These are phyloP conservation scores for Urochloa ruziziensis DNA, from an alignment of 176 grass and related monocot genomes.

Conservation along the genomic window DNA sequence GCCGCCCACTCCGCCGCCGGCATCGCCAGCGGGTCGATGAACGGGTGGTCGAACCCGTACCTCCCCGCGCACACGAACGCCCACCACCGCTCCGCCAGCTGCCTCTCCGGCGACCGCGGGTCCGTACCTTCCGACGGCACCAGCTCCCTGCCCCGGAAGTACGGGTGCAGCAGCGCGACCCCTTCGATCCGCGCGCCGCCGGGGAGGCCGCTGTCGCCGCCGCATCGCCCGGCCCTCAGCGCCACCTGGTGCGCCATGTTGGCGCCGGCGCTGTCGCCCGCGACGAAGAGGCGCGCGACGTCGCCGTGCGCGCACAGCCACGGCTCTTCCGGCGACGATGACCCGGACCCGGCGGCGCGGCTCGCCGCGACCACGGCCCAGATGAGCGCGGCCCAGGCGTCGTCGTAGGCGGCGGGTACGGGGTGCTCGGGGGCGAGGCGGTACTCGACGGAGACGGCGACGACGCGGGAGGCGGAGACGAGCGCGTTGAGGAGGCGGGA, in stretches of 20 bases:
- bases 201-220: neutral
- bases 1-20: conserved; percentile 26
- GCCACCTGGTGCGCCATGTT: conserved; percentile 62
- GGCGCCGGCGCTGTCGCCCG: conserved; percentile 49
- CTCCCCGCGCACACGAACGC: conserved; percentile 22
- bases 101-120: neutral
- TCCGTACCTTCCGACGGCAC: conserved; percentile 34
- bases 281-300: conserved; percentile 38
- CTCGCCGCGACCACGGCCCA: conserved; percentile 33
- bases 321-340: neutral
- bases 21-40: conserved; percentile 44
- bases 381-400: conserved; percentile 41
- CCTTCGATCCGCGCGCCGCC: conserved; percentile 26
- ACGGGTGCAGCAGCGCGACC: conserved; percentile 51
- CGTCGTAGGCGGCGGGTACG: conserved; percentile 33
- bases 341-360: too few species aligned
- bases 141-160: conserved; percentile 38
- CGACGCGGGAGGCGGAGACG: conserved; percentile 28
- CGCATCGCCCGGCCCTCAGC: conserved; percentile 27
- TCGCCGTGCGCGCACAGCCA: conserved; percentile 63
- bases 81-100: conserved; percentile 6
- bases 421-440: conserved; percentile 58
- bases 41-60: conserved; percentile 45
- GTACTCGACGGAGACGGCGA: conserved; percentile 62
- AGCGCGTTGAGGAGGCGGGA: conserved; percentile 32